Evolutionary conservation across 306 rosid species (phyloP).

Genomic region (Sicyos edulis): DNA sequence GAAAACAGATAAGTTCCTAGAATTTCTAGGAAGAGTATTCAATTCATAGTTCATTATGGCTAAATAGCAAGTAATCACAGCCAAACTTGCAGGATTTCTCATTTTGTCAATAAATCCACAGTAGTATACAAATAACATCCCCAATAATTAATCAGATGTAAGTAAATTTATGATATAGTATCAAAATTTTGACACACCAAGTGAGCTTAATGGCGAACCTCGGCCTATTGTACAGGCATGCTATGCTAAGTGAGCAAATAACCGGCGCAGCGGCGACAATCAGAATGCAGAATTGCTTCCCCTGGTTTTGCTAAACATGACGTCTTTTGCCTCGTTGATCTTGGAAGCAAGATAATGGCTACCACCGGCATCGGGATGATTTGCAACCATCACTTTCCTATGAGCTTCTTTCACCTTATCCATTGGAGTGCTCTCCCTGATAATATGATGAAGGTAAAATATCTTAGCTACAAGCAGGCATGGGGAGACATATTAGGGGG

Average conservation of each 20-base stretch:
- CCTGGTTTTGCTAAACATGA: conserved; percentile 56
- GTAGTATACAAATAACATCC: conserved; percentile 10
- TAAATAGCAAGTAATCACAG: background rate
- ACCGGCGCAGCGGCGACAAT: conserved; percentile 17
- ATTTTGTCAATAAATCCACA: conserved; percentile 5
- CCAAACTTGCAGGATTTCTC: background rate
- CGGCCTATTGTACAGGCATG: background rate
- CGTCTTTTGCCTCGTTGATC: conserved; percentile 83
- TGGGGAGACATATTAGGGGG: background rate
- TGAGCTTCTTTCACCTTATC: conserved; percentile 82
- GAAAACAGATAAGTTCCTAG: conserved; percentile 3
- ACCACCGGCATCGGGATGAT: conserved; percentile 97
- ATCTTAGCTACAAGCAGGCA: background rate
- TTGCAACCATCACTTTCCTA: conserved; percentile 90
- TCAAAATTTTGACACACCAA: conserved; percentile 15
- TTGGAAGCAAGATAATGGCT: conserved; percentile 94
- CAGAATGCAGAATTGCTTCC: conserved; percentile 66
- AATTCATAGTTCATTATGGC: background rate
- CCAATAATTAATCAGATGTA: background rate
- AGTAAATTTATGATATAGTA: background rate
- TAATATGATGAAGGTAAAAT: background rate
- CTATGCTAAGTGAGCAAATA: conserved; percentile 9
- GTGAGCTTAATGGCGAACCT: background rate
- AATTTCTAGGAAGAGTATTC: background rate
- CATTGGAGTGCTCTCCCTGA: conserved; percentile 50